Evolutionary conservation across 2,329 filamentous ascomycete genomes (phyloP), one percentile per base, ranked within the genome.

Genomic region (Trichoderma semiorbis): DNA sequence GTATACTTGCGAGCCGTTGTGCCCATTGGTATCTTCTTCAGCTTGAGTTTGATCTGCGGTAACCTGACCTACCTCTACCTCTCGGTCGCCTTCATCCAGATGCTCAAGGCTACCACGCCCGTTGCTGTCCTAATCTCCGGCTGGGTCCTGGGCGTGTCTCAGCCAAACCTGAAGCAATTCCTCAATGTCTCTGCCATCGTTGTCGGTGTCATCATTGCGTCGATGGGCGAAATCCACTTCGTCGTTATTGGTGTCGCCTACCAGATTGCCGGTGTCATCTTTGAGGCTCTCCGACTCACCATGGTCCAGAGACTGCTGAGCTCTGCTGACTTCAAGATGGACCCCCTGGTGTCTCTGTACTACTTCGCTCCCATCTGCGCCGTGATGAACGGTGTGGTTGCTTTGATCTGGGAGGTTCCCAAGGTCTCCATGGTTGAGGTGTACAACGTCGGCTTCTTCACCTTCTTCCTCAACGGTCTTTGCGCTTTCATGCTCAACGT

Each of bases 81-180:
- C 73, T 96, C 92, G 76, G 95, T 98, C 72, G 93, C 95, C 73
- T 98, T 98, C 83, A 98, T 98, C 79, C 95, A 98, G 87, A 98
- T 98, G 95, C 91, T 98, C 82, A 98, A 98, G 92, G 96, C 96
- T 76, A 98, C 94, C 57, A 98, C 93, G 36, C 96, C 96, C 18
- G 95, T 98, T 72, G 95, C 94, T 69, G 95, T 98, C 67, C 90
- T 99, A 50, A 84, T 98, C 76, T 92, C 93, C 53, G 93, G 94
- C 76, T 98, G 96, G 95, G 86, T 87, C 68, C 90, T 98, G 78
- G 93, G 94, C 72, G 90, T 97, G 66, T 90, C 93, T 16, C 90
- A 93, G 74, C 93, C 94, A 69, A 97, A 94, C 84, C 81, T 96
- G 76, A 95, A 91, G 85, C 92, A 94, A 63, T 91, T 99, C 78